Conservation (phyloP, 176 grass and related monocot genomes). For the Musa acuminata region DNA sequence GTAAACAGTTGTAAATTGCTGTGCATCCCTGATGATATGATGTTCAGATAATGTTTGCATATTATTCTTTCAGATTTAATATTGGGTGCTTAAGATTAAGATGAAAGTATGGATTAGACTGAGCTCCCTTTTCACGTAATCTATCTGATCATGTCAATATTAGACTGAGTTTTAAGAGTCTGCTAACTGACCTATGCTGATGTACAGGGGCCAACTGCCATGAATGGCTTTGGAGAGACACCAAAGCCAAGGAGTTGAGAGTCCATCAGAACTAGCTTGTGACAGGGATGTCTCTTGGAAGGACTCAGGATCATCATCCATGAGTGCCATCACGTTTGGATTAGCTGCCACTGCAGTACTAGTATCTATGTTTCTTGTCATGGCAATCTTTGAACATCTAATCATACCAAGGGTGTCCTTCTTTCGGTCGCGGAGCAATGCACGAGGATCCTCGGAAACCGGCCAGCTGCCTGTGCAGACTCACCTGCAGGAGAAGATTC, state of each 20-base stretch:
- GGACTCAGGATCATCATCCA: not conserved
- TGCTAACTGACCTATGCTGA: no score
- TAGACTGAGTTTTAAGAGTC: no score
- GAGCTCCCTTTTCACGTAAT: no score
- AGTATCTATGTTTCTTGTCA: conserved; percentile 14
- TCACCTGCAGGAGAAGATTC: not conserved
- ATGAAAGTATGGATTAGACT: no score
- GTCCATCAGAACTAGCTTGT: not conserved
- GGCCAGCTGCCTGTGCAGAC: not conserved
- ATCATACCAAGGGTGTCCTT: not conserved
- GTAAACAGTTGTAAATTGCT: no score
- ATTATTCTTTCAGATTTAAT: no score
- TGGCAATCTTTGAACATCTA: conserved; percentile 11
- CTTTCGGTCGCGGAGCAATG: not conserved
- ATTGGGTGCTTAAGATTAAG: no score
- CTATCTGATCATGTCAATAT: no score
- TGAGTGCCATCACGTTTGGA: conserved; percentile 8
- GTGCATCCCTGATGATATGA: no score
- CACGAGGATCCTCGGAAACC: not conserved
- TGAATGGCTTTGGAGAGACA: not conserved
- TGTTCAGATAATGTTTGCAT: no score
- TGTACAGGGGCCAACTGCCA: not conserved
- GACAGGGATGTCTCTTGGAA: not conserved
- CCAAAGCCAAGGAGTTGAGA: not conserved
- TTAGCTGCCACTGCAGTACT: conserved; percentile 9